Conservation (phyloP, 1,284 basidiomycete genomes). For the Moniliella sp. region DNA sequence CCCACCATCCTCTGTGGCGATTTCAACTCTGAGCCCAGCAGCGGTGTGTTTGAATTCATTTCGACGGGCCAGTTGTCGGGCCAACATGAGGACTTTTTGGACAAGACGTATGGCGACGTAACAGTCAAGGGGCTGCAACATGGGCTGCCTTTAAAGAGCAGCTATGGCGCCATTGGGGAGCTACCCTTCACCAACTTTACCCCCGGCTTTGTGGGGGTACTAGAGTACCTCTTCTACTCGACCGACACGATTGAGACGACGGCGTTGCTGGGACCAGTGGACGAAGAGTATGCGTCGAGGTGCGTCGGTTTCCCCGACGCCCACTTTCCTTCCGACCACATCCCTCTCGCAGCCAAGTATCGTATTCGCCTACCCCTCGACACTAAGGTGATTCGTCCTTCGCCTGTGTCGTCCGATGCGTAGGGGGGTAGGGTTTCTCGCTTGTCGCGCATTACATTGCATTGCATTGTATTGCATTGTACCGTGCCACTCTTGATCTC, state of each 20-base stretch:
- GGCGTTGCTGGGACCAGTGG: conserved; percentile 75
- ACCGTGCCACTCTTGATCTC: too few relatives aligned
- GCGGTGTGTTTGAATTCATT: conserved; percentile 79
- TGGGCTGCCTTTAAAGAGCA: conserved; percentile 56
- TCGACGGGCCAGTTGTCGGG: conserved; percentile 45
- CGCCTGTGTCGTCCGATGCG: too few relatives aligned
- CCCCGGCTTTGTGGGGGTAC: conserved; percentile 42
- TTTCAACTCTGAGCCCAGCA: conserved; percentile 69
- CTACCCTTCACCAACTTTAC: conserved; percentile 73
- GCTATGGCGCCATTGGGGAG: conserved; percentile 41
- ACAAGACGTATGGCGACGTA: conserved; percentile 70
- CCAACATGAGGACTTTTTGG: conserved; percentile 80
- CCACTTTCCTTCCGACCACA: conserved; percentile 50
- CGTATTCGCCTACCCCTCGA: too few relatives aligned
- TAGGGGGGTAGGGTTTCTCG: too few relatives aligned
- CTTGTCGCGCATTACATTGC: too few relatives aligned
- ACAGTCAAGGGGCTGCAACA: conserved; percentile 69
- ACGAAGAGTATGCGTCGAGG: conserved; percentile 62
- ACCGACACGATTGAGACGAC: conserved; percentile 55
- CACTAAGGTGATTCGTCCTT: too few relatives aligned
- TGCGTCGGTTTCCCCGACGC: conserved; percentile 88
- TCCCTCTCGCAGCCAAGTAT: too few relatives aligned
- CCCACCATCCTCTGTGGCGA: conserved; percentile 77
- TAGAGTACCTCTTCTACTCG: conserved; percentile 89
- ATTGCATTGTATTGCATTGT: too few relatives aligned